Conservation (phyloP, 192 early-diverging fungal species). For the Obelidium mucronatum region DNA sequence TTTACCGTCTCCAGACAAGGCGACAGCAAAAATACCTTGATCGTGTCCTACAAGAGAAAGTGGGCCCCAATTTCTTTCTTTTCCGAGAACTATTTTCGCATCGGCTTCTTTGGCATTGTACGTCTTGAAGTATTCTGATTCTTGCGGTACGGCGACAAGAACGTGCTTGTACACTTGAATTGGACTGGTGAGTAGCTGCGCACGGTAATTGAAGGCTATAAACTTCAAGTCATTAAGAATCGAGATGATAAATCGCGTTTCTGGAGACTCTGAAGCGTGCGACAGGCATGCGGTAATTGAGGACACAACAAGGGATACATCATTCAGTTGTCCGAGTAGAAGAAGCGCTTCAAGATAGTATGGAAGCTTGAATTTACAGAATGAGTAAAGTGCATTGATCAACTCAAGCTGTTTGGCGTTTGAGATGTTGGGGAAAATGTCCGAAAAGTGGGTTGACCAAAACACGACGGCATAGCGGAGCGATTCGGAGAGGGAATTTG, state of each 20-base stretch:
- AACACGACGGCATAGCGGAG: slow-evolving; percentile 4
- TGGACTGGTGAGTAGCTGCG: not conserved
- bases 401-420: not conserved
- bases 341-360: slow-evolving; percentile 1
- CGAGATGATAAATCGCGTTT: not conserved
- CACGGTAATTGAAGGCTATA: slow-evolving; percentile 3
- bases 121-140: not conserved
- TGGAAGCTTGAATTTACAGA: not conserved
- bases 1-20: slow-evolving; percentile 72
- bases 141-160: not conserved
- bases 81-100: not conserved
- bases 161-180: slow-evolving; percentile 12
- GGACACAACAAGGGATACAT: not conserved
- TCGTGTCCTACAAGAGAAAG: slow-evolving; percentile 25
- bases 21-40: slow-evolving; percentile 22
- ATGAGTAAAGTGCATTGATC: not conserved
- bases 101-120: not conserved
- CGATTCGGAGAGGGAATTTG: not conserved
- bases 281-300: not conserved
- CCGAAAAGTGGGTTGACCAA: slow-evolving; percentile 11
- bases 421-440: not conserved
- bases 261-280: not conserved
- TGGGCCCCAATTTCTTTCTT: not conserved
- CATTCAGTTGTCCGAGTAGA: slow-evolving; percentile 1
- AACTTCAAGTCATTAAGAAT: slow-evolving; percentile 11